Conservation (phyloP, 768 basidiomycete species). For the Mrakia frigida region DNA sequence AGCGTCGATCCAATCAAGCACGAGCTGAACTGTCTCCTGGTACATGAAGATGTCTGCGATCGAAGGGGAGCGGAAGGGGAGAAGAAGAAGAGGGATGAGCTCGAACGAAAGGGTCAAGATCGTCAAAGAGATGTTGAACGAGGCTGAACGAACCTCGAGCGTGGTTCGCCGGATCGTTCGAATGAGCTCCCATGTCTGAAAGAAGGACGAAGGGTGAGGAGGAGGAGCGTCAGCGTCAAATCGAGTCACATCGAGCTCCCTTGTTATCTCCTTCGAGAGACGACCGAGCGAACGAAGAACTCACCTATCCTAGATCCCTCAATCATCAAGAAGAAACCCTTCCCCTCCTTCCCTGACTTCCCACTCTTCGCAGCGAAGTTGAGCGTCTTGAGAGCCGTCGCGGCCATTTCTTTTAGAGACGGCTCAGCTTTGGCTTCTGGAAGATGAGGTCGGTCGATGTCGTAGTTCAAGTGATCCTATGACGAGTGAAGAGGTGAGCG, state of each 20-base stretch:
- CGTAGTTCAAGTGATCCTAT: conserved; percentile 38
- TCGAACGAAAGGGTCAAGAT: no score
- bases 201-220: neutral
- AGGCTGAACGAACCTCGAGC: no score
- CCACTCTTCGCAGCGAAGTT: neutral
- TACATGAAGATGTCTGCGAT: conserved; percentile 39
- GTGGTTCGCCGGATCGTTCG: conserved; percentile 22
- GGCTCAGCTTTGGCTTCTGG: conserved; percentile 34
- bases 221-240: no score
- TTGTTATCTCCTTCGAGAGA: neutral
- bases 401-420: conserved; percentile 36
- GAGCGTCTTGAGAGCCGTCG: conserved; percentile 35
- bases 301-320: conserved; percentile 37
- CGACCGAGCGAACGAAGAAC: neutral
- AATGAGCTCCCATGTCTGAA: conserved; percentile 21
- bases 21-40: conserved; percentile 35
- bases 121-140: no score
- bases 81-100: no score
- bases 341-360: conserved; percentile 12
- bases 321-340: conserved; percentile 40
- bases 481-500: neutral
- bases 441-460: conserved; percentile 36
- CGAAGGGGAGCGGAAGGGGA: no score
- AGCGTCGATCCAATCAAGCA: conserved; percentile 31
- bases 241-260: no score